These are phyloP conservation scores for Metschnikowia reukaufii DNA, from an alignment of 805 yeast genomes.

Conservation along the genomic window DNA sequence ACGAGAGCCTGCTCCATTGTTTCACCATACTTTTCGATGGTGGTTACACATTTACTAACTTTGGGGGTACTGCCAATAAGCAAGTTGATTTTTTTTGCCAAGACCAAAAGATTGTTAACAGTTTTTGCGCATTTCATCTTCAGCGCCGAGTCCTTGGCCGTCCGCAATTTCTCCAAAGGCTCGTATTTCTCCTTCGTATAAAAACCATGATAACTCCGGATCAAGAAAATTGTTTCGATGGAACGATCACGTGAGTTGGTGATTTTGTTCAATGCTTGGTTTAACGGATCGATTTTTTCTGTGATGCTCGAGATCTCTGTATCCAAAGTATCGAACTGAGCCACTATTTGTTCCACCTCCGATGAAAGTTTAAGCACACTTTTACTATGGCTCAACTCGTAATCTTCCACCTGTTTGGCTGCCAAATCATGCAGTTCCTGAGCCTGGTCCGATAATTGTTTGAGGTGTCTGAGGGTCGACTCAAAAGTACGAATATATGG, in stretches of 20 bases:
- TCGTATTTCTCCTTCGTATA: constrained; percentile 53
- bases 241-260: constrained; percentile 75
- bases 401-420: constrained; percentile 55
- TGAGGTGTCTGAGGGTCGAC: constrained; percentile 72
- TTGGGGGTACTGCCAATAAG: constrained; percentile 42
- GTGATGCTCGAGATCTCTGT: constrained; percentile 55
- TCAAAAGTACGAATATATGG: constrained; percentile 95
- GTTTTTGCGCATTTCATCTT: constrained; percentile 66
- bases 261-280: constrained; percentile 63
- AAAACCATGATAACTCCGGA: constrained; percentile 76
- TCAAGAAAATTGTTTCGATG: constrained; percentile 65
- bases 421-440: constrained; percentile 48
- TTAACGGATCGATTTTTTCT: constrained; percentile 63
- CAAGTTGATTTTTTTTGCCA: constrained; percentile 61
- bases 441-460: constrained; percentile 59
- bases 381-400: constrained; percentile 65
- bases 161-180: constrained; percentile 59
- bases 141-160: constrained; percentile 48
- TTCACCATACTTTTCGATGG: constrained; percentile 72
- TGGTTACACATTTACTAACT: constrained; percentile 33
- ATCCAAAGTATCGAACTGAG: constrained; percentile 52
- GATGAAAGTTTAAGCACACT: constrained; percentile 58
- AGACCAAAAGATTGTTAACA: constrained; percentile 60
- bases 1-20: constrained; percentile 71
- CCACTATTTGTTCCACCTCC: constrained; percentile 45